A percentile compares a stretch with the other conserved stretches of the same genome.
phyloP scores from a whole-genome alignment of 352 stramenopile species.

The Phytophthora europaea region DNA sequence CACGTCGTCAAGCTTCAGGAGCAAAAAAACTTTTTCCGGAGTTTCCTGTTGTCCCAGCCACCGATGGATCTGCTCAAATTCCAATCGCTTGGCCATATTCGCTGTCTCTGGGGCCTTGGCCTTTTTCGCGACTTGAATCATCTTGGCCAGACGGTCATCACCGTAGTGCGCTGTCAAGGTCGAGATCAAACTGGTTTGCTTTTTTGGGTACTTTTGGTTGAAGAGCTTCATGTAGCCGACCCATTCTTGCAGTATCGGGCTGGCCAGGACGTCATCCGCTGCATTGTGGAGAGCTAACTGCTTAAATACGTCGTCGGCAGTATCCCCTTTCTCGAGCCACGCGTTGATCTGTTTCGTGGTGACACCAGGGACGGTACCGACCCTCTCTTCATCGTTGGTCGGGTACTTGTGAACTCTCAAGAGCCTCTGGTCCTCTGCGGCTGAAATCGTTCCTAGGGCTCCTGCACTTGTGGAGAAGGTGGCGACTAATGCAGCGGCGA shows the following conservation, averaged over 20 bases:
- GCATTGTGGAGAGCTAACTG: neutral
- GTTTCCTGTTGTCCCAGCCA: conserved; percentile 1
- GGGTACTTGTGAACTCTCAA: neutral
- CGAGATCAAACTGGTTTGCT: conserved; percentile 16
- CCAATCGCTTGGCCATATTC: conserved; percentile 5
- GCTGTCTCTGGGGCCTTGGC: neutral
- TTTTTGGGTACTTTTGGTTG: conserved; percentile 22
- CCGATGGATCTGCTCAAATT: conserved; percentile 11
- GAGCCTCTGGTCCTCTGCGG: neutral
- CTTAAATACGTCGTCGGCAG: conserved; percentile 1
- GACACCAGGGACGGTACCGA: neutral
- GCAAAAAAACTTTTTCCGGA: neutral
- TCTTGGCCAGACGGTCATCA: conserved; percentile 19
- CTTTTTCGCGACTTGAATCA: conserved; percentile 26
- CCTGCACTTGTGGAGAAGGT: neutral
- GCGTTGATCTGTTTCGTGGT: neutral
- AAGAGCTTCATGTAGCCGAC: conserved; percentile 22
- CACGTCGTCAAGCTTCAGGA: conserved; percentile 7
- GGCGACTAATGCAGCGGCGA: neutral
- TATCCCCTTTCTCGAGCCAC: neutral
- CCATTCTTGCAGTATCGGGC: conserved; percentile 13
- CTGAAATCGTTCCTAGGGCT: neutral
- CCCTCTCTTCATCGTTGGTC: neutral
- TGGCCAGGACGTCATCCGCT: neutral
- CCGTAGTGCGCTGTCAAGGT: conserved; percentile 21